A percentile compares a stretch with the other conserved stretches of the same genome.
These are phyloP conservation scores for Piloderma croceum DNA, from an alignment of 768 basidiomycete species.

Conservation along the genomic window DNA sequence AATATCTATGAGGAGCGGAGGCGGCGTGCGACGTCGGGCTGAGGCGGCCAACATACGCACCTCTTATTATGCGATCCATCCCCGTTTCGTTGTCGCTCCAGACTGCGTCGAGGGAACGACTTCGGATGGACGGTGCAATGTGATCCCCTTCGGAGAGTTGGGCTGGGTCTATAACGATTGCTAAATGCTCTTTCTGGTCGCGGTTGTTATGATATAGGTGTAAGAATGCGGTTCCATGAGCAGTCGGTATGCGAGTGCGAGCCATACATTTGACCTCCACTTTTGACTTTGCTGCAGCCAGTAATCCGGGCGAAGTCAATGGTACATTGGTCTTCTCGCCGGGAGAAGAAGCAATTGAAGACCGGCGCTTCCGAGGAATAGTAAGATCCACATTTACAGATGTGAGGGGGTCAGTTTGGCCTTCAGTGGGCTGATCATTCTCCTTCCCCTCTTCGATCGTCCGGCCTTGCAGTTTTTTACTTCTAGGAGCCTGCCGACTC, in stretches of 20 bases:
- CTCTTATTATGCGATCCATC: slow-evolving; percentile 87
- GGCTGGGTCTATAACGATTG: slow-evolving; percentile 87
- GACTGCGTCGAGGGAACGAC: slow-evolving; percentile 69
- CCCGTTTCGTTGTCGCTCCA: slow-evolving; percentile 88
- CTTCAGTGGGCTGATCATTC: slow-evolving; percentile 34
- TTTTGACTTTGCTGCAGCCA: slow-evolving; percentile 20
- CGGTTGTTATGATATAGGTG: slow-evolving; percentile 92
- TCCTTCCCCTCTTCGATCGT: slow-evolving; percentile 42
- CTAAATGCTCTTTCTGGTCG: slow-evolving; percentile 93
- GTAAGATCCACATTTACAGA: slow-evolving; percentile 32
- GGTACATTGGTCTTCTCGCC: background rate
- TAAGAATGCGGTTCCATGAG: slow-evolving; percentile 87
- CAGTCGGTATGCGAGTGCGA: slow-evolving; percentile 94
- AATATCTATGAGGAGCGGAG: slow-evolving; percentile 21
- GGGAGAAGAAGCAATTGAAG: slow-evolving; percentile 22
- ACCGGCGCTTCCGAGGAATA: slow-evolving; percentile 35
- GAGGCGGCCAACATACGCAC: slow-evolving; percentile 81
- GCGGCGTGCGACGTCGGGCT: slow-evolving; percentile 14
- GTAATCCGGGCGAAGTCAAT: slow-evolving; percentile 4
- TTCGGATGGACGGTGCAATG: slow-evolving; percentile 63
- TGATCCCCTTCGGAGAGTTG: slow-evolving; percentile 54
- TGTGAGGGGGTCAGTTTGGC: slow-evolving; percentile 33
- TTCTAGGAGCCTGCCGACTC: slow-evolving; percentile 72
- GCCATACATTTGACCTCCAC: slow-evolving; percentile 91
- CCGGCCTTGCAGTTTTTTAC: slow-evolving; percentile 42